Base-by-base conservation (phyloP, 2,329 filamentous ascomycete species). In the Bertia moriformis region DNA sequence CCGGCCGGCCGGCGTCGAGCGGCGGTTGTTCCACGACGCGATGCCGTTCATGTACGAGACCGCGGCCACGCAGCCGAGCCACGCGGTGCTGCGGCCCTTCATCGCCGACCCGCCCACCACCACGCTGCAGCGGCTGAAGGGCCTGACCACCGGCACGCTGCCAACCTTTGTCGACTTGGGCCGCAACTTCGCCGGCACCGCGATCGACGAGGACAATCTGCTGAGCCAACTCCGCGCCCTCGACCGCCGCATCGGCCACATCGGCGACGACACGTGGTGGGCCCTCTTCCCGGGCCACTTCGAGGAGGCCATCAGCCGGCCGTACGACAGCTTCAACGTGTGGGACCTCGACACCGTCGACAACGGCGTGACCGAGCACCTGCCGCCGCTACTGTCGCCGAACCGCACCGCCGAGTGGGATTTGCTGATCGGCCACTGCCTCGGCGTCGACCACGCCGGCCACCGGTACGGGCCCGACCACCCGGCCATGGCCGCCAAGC, bases 191-290 rank as follows among this genome's bases (percentile, higher is more conserved):
- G 87, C 86, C 0, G 91, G 91, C 2, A 93, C 83, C 2, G 85
- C 85, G 4, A 95, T 98, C 48, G 88, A 95, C 41, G 91, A 98
- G 63, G 91, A 98, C 55, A 66, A 93, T 63, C 48, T 79, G 61
- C 52, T 82, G 61, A 61, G 78, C 69, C 58, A 93, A 58, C 55
- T 83, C 64, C 55, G 67, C 57, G 53, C 81, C 62, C 59, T 76
- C 60, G 52, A 73, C 58, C 62, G 86, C 66, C 83, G 72, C 45
- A 74, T 98, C 48, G 91, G 88, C 4, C 93, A 98, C 51, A 65
- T 98, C 27, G 91, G 91, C n/a, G 91, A 98, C 56, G 89, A 98
- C 59, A 98, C 91, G 4, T 98, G 91, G 91, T 83, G 87, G 47
- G 72, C 85, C 35, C 65, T 98, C 14, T 98, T 96, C 54, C 91